Conservation (phyloP, 768 basidiomycete genomes). For the Amanita inopinata region DNA sequence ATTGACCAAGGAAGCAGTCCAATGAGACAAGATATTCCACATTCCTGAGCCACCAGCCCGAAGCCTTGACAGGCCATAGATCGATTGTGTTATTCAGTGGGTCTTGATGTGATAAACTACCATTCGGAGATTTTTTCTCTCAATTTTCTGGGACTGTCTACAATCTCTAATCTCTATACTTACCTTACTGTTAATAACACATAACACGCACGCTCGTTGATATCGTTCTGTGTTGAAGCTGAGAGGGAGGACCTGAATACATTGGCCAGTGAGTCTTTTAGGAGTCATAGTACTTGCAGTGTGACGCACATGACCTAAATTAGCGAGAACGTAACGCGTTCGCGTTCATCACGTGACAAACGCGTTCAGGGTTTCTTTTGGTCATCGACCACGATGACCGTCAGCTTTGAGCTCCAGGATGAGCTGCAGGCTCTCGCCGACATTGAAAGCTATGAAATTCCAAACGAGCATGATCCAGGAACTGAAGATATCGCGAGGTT, state of each 20-base stretch:
- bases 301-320: too few relatives aligned
- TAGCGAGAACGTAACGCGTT: conserved; percentile 1
- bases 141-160: not conserved
- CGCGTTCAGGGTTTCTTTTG: conserved; percentile 8
- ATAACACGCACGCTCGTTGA: conserved; percentile 6
- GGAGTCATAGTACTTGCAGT: too few relatives aligned
- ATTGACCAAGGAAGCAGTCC: not conserved
- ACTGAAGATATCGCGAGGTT: conserved; percentile 44
- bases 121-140: too few relatives aligned
- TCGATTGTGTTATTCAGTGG: not conserved
- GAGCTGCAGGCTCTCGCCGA: conserved; percentile 62
- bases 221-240: not conserved
- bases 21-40: not conserved
- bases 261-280: too few relatives aligned
- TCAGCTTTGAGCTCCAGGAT: conserved; percentile 67
- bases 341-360: conserved; percentile 11
- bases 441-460: conserved; percentile 50
- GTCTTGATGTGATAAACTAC: conserved; percentile 2
- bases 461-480: conserved; percentile 55
- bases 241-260: not conserved
- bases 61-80: too few relatives aligned
- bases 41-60: too few relatives aligned
- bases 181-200: conserved; percentile 2
- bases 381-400: conserved; percentile 22
- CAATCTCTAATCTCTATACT: conserved; percentile 1